A percentile compares a stretch with the other conserved stretches of the same genome.
Conservation (phyloP, 805 yeast species). For the Clavispora carvajalis region DNA sequence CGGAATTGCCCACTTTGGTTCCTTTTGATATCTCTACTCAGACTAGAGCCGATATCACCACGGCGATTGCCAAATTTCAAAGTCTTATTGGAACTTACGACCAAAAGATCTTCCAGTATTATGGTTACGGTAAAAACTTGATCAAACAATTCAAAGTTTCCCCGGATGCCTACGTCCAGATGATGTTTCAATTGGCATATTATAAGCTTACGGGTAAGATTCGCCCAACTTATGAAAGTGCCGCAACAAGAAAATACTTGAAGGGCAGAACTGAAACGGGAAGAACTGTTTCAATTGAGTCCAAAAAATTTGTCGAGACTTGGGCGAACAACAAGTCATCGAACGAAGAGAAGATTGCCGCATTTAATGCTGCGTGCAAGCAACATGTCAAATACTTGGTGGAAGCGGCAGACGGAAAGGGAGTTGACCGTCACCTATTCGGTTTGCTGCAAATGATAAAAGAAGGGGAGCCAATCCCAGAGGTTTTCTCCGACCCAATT, state of each 20-base stretch:
- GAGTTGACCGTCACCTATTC: constrained; percentile 89
- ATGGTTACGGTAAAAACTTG: constrained; percentile 78
- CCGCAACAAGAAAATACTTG: constrained; percentile 84
- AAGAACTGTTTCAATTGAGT: constrained; percentile 72
- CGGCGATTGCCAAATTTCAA: constrained; percentile 54
- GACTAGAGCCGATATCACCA: constrained; percentile 45
- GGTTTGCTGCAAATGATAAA: constrained; percentile 74
- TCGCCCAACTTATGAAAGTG: constrained; percentile 93
- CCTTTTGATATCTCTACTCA: constrained; percentile 56
- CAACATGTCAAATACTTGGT: constrained; percentile 71
- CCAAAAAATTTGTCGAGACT: constrained; percentile 63
- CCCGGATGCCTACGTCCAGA: constrained; percentile 92
- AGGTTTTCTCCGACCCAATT: constrained; percentile 68
- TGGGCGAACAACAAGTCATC: constrained; percentile 58
- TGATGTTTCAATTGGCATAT: constrained; percentile 86
- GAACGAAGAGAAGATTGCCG: constrained; percentile 51
- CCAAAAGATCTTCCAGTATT: constrained; percentile 72
- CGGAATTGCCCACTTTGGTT: constrained; percentile 24
- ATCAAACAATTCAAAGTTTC: constrained; percentile 81
- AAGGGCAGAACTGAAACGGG: constrained; percentile 95
- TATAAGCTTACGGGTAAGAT: constrained; percentile 73
- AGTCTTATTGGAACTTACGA: constrained; percentile 61
- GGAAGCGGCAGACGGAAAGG: constrained; percentile 78
- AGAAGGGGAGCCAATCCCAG: constrained; percentile 58
- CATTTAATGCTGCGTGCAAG: constrained; percentile 66